phyloP scores from a whole-genome alignment of 768 basidiomycete species.

The Boletus tylopilopsis region DNA sequence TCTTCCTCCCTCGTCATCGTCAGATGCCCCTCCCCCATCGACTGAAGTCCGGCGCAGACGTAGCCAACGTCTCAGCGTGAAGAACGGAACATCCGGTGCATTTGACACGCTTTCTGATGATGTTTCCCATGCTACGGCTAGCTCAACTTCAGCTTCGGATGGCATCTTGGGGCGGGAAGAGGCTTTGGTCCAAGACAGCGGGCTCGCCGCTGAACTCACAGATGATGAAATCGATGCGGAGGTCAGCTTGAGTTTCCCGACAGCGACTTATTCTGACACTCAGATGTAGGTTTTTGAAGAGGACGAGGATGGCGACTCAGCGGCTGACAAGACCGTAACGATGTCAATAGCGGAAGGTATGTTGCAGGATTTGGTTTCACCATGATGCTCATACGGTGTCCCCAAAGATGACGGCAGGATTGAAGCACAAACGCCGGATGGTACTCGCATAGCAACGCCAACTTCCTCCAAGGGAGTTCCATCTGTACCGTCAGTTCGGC shows the following conservation, averaged over 20 bases:
- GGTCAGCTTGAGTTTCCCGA: constrained; percentile 24
- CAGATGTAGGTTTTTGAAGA: constrained; percentile 71
- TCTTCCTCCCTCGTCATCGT: constrained; percentile 32
- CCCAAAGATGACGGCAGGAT: constrained; percentile 81
- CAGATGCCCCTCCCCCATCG: constrained; percentile 33
- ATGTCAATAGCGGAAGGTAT: constrained; percentile 77
- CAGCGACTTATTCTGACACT: constrained; percentile 10
- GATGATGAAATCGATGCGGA: constrained; percentile 87
- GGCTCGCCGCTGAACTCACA: constrained; percentile 69
- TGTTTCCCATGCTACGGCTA: constrained; percentile 19
- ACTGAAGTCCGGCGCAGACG: constrained; percentile 59
- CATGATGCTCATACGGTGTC: constrained; percentile 4
- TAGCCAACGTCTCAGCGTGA: constrained; percentile 80
- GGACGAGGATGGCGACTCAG: constrained; percentile 71
- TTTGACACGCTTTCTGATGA: constrained; percentile 11
- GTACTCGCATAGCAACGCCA: constrained; percentile 90
- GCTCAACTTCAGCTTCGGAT: constrained; percentile 28
- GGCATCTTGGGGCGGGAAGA: constrained; percentile 37
- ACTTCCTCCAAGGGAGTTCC: constrained; percentile 47
- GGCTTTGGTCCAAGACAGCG: constrained; percentile 56
- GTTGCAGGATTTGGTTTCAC: constrained; percentile 8
- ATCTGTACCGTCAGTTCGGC: constrained; percentile 30
- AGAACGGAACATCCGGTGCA: constrained; percentile 37
- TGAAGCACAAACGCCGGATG: constrained; percentile 95
- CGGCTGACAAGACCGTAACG: constrained; percentile 81